Base-by-base conservation (phyloP, 805 yeast species). In the Wickerhamiella brachini region DNA sequence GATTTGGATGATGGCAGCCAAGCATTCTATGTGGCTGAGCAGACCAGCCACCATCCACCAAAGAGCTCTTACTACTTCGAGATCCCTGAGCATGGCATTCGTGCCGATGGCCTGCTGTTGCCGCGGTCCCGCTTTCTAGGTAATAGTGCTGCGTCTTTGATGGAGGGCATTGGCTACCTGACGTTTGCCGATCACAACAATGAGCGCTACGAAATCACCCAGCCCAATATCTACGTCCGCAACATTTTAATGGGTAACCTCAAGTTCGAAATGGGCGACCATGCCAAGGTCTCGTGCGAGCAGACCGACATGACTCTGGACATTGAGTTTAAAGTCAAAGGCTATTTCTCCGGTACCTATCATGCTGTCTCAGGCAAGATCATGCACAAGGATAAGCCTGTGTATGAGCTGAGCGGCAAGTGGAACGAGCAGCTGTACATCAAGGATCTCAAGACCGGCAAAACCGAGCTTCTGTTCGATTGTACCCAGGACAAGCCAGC, bases 1-100 rank as follows among this genome's bases (percentile, higher is more conserved):
- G 93, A 88, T 60, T 69, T 87, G 45, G 80, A 89, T 10, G 78
- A 83, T 48, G 76, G 73, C 29, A 64, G 74, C 4, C 75, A 75
- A 49, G 95, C 96, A 0, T 90, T 77, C 64, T 93, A 90, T 65
- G 68, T 90, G 20, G 74, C 97, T 1, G 98, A 93, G 66, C 98
- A 93, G 66, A 89, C 97, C 0, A 85, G 95, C 31, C 98, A 93
- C 62, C 98, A 93, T 65, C 97, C 98, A n/a, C 98, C 98, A 13
- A 84, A 93, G 64, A 86, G 96, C 0, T 82, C 95, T 0, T 93
- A 90, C 67, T 93, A 88, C 63, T 93, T 86, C 65, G 72, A 82
- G 67, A 76, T 85, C 38, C 98, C 98, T 0, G 83, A 79, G 52
- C 76, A 77, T 53, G 78, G 78, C 57, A 85, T 93, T 53, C 77